Evolutionary conservation across 139 green algal species (phyloP).

Genomic region (Haematococcus lacustris): DNA sequence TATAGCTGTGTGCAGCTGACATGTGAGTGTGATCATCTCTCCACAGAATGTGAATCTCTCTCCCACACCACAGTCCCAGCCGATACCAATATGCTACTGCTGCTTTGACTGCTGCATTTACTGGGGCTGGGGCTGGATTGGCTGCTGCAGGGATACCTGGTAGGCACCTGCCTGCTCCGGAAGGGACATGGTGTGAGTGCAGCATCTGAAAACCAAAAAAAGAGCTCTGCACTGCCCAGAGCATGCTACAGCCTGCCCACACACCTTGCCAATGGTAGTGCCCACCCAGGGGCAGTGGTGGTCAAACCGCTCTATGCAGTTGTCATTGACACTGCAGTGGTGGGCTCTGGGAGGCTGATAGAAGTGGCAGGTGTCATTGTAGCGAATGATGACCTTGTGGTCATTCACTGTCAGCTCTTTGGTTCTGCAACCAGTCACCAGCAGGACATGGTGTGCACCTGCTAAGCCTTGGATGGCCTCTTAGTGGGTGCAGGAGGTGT

Average conservation of each 20-base stretch:
- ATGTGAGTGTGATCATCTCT: no score
- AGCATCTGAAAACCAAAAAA: no score
- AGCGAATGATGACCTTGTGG: slow-evolving; percentile 59
- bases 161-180: no score
- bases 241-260: not conserved
- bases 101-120: not conserved
- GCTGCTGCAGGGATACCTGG: not conserved
- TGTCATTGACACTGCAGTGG: slow-evolving; percentile 96
- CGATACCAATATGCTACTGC: not conserved
- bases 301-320: slow-evolving; percentile 97
- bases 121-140: not conserved
- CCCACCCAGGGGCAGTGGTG: slow-evolving; percentile 99
- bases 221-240: not conserved
- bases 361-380: slow-evolving; percentile 80
- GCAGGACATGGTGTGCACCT: no score
- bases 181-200: no score
- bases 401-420: slow-evolving; percentile 53
- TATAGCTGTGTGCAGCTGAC: no score
- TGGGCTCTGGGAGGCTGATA: slow-evolving; percentile 89
- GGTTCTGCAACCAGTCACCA: slow-evolving; percentile 10
- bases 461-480: no score
- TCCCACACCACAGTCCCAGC: no score
- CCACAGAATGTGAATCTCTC: no score
- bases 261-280: slow-evolving; percentile 76
- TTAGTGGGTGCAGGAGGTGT: no score